A percentile compares a stretch with the other conserved stretches of the same genome.
Conservation (phyloP, 768 basidiomycete species). For the Candolleomyces efflorescens region DNA sequence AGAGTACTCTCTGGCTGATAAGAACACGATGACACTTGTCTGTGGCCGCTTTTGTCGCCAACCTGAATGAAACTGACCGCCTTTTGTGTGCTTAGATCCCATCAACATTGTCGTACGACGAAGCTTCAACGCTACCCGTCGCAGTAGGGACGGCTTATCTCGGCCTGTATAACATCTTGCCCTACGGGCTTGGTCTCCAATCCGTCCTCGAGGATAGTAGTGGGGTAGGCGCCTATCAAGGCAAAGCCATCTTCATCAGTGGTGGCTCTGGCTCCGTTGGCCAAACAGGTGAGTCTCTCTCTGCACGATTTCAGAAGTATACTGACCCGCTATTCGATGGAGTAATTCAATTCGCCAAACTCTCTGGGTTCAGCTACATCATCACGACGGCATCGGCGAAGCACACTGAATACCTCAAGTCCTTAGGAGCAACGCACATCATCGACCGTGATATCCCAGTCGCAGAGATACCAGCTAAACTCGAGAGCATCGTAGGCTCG, state of each 20-base stretch:
- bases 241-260: conserved; percentile 34
- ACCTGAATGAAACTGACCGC: neutral
- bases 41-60: conserved; percentile 5
- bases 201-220: conserved; percentile 31
- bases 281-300: conserved; percentile 15
- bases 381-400: conserved; percentile 32
- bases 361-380: conserved; percentile 39
- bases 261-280: conserved; percentile 28
- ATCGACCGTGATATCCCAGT: conserved; percentile 24
- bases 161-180: conserved; percentile 39
- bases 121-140: conserved; percentile 45
- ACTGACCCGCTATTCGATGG: conserved; percentile 20
- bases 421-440: conserved; percentile 38
- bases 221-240: conserved; percentile 36
- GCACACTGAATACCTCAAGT: conserved; percentile 27
- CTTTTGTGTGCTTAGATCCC: conserved; percentile 36
- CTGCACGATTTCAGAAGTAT: conserved; percentile 21
- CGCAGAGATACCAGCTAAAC: too few species aligned
- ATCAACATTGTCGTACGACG: conserved; percentile 39
- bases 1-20: conserved; percentile 34
- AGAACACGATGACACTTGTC: conserved; percentile 33
- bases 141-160: conserved; percentile 45
- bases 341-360: conserved; percentile 27
- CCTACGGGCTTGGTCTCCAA: conserved; percentile 36
- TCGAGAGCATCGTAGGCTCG: too few species aligned